Conservation (phyloP, 805 yeast species). For the Ogataea saltuana region DNA sequence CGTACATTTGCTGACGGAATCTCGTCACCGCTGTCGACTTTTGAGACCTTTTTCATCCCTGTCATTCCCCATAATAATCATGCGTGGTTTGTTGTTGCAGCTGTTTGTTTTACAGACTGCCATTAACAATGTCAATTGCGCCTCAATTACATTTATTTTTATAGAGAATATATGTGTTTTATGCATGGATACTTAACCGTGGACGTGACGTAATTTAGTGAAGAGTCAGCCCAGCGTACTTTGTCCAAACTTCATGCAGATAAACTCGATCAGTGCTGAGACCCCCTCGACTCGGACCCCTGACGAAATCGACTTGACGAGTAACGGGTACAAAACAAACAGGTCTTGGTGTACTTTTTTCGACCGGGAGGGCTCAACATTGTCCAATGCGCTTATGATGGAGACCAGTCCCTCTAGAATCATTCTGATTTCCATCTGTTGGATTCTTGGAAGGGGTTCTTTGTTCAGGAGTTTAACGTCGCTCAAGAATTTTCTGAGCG, state of each 20-base stretch:
- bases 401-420: constrained; percentile 45
- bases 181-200: constrained; percentile 1
- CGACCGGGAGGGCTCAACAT: constrained; percentile 1
- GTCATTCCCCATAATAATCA: too few relatives aligned
- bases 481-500: constrained; percentile 61
- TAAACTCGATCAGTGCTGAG: constrained; percentile 16
- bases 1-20: too few relatives aligned
- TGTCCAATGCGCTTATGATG: constrained; percentile 11
- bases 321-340: constrained; percentile 22
- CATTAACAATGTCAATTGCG: background rate
- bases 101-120: too few relatives aligned
- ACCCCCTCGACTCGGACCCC: constrained; percentile 22
- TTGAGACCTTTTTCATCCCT: too few relatives aligned
- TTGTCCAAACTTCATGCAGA: constrained; percentile 21
- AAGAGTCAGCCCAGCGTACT: constrained; percentile 3
- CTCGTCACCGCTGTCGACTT: too few relatives aligned
- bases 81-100: too few relatives aligned
- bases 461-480: constrained; percentile 58
- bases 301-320: constrained; percentile 26
- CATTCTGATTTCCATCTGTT: constrained; percentile 58
- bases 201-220: too few relatives aligned
- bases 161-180: constrained; percentile 1
- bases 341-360: constrained; percentile 10
- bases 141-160: background rate
- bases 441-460: constrained; percentile 67